phyloP scores from a whole-genome alignment of 2,329 filamentous ascomycete genomes.

The Thelonectria olida region DNA sequence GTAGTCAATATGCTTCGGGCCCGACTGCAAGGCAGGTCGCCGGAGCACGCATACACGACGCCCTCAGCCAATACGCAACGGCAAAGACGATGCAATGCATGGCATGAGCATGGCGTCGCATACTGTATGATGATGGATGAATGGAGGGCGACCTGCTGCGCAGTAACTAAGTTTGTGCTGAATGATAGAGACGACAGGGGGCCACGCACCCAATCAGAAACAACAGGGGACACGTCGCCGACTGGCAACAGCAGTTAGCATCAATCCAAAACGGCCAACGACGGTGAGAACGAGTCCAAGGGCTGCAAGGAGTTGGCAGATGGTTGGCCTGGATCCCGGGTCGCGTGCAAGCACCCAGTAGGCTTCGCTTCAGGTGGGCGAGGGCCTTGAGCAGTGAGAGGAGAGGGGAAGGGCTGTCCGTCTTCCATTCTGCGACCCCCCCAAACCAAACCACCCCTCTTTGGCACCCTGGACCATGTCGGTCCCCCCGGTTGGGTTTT shows the following conservation, averaged over 20 bases:
- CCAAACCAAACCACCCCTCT: not conserved
- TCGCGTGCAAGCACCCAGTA: slow-evolving; percentile 36
- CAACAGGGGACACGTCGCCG: slow-evolving; percentile 37
- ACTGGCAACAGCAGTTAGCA: slow-evolving; percentile 29
- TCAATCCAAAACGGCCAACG: slow-evolving; percentile 41
- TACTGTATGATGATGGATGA: not conserved
- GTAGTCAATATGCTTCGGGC: not conserved
- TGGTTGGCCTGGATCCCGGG: slow-evolving; percentile 34
- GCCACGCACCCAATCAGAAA: slow-evolving; percentile 28
- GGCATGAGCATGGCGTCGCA: slow-evolving; percentile 2
- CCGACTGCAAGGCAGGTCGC: slow-evolving; percentile 4
- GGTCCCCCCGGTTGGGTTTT: not conserved
- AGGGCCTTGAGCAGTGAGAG: slow-evolving; percentile 5
- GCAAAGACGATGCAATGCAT: slow-evolving; percentile 9
- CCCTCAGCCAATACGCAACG: not conserved
- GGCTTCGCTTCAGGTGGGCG: slow-evolving; percentile 38
- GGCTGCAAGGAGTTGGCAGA: slow-evolving; percentile 31
- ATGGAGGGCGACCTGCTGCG: too few species aligned
- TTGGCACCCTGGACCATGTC: not conserved
- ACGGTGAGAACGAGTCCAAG: slow-evolving; percentile 37
- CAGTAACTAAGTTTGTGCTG: too few species aligned
- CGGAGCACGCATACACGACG: slow-evolving; percentile 4
- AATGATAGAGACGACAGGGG: slow-evolving; percentile 3
- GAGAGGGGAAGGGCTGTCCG: not conserved
- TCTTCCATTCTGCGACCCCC: not conserved